Percentiles rank a stretch among this genome's conserved stretches.
Evolutionary conservation across 192 early-diverging fungal species (phyloP).

Genomic region (Mortierella alpina): DNA sequence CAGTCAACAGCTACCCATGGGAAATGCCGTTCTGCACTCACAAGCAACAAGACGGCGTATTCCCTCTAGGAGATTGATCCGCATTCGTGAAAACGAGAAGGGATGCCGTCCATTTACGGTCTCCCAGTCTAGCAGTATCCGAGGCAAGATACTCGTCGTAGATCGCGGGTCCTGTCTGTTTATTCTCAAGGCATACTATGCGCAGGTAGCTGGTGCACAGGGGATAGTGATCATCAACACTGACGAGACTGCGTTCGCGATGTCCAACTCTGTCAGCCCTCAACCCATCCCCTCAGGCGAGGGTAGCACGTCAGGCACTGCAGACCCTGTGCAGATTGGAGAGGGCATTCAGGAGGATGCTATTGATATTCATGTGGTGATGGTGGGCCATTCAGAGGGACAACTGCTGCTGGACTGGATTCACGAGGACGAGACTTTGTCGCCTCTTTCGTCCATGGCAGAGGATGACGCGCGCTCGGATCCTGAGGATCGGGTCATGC

Average conservation of each 20-base stretch:
- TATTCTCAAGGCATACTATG: constrained; percentile 54
- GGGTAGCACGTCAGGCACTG: neutral
- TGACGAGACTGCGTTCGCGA: constrained; percentile 41
- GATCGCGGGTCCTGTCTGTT: constrained; percentile 59
- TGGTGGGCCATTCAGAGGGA: constrained; percentile 30
- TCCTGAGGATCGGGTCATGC: neutral
- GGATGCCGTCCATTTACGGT: constrained; percentile 53
- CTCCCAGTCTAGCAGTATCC: constrained; percentile 25
- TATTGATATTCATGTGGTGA: constrained; percentile 48
- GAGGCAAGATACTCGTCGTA: constrained; percentile 52
- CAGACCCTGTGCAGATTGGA: neutral
- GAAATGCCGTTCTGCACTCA: neutral
- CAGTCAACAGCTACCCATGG: neutral
- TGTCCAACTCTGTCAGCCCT: constrained; percentile 19
- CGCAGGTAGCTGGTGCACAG: constrained; percentile 57
- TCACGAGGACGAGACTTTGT: constrained; percentile 6
- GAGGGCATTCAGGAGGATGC: constrained; percentile 32
- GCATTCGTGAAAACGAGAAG: constrained; percentile 13
- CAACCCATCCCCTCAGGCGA: neutral
- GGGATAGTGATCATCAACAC: constrained; percentile 53
- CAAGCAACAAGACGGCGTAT: neutral
- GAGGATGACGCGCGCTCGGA: neutral
- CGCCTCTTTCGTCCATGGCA: neutral
- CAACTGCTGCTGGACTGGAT: constrained; percentile 27
- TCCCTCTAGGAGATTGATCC: constrained; percentile 4